These are phyloP conservation scores for Takashimella tepidaria DNA, from an alignment of 1,284 basidiomycete genomes.

Conservation along the genomic window DNA sequence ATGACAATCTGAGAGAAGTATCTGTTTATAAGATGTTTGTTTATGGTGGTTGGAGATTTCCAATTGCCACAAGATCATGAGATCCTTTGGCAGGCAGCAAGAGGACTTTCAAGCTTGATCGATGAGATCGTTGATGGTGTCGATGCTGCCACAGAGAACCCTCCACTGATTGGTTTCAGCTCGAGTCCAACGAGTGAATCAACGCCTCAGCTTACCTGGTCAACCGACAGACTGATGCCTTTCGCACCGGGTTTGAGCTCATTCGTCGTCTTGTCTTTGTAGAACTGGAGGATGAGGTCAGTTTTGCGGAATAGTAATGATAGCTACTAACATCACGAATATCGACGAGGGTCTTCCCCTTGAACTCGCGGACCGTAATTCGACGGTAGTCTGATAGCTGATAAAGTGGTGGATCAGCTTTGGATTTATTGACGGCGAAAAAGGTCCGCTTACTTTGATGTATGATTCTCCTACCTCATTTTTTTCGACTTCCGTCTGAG, in stretches of 20 bases:
- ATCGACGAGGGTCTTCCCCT: constrained; percentile 62
- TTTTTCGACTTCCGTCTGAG: neutral
- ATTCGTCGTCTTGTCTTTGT: constrained; percentile 52
- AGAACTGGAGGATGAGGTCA: constrained; percentile 57
- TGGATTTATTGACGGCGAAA: neutral
- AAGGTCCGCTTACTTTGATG: constrained; percentile 3
- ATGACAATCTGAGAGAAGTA: too few relatives aligned
- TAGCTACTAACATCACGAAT: constrained; percentile 61
- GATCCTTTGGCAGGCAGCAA: too few relatives aligned
- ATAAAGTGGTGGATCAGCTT: neutral
- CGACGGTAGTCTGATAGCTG: constrained; percentile 58
- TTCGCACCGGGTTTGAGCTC: constrained; percentile 76
- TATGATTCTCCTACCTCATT: constrained; percentile 8
- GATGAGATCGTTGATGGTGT: neutral
- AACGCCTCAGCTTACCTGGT: constrained; percentile 56
- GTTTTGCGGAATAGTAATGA: too few relatives aligned
- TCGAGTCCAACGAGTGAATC: neutral
- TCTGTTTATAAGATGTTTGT: too few relatives aligned
- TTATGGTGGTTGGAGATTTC: too few relatives aligned
- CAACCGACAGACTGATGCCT: constrained; percentile 64
- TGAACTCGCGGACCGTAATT: constrained; percentile 64
- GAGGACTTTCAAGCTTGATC: too few relatives aligned
- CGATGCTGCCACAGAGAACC: neutral
- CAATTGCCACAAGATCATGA: too few relatives aligned
- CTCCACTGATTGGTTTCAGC: neutral